Conservation (phyloP, 1,284 basidiomycete genomes). For the Caloboletus firmus region DNA sequence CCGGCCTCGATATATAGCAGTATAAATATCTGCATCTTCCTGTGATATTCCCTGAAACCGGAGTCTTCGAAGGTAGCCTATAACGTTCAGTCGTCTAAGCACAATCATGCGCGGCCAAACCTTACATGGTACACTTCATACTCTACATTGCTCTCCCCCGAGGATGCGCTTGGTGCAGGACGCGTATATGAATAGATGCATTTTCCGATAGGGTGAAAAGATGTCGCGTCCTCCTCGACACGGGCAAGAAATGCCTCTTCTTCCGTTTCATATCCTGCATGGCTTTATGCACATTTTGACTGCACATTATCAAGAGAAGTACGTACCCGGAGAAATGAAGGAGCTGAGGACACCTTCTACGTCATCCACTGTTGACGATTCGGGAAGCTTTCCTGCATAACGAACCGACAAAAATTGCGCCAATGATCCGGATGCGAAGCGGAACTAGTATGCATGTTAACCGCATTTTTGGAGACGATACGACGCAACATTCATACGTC, state of each 20-base stretch:
- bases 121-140: conserved; percentile 88
- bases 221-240: conserved; percentile 71
- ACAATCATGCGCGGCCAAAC: conserved; percentile 11
- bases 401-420: conserved; percentile 72
- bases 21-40: conserved; percentile 94
- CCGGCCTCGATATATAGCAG: conserved; percentile 95
- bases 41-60: conserved; percentile 90
- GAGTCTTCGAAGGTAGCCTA: conserved; percentile 84
- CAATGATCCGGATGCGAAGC: conserved; percentile 87
- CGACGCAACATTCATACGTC: conserved; percentile 55
- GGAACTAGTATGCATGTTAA: conserved; percentile 52
- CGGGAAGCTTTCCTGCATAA: conserved; percentile 65
- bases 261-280: conserved; percentile 64
- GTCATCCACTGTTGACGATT: conserved; percentile 83
- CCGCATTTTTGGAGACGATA: neutral
- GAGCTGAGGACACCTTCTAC: conserved; percentile 76
- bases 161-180: conserved; percentile 37
- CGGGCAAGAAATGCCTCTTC: conserved; percentile 62
- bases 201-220: conserved; percentile 78
- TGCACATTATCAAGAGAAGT: neutral
- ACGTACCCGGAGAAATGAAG: conserved; percentile 74
- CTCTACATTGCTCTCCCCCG: conserved; percentile 55
- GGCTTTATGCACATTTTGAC: neutral
- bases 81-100: conserved; percentile 8
- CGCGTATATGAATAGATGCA: conserved; percentile 77